A percentile compares a stretch with the other conserved stretches of the same genome.
Evolutionary conservation across 495 filamentous ascomycete species (phyloP).

Genomic region (Trichocladium uniseriatum): DNA sequence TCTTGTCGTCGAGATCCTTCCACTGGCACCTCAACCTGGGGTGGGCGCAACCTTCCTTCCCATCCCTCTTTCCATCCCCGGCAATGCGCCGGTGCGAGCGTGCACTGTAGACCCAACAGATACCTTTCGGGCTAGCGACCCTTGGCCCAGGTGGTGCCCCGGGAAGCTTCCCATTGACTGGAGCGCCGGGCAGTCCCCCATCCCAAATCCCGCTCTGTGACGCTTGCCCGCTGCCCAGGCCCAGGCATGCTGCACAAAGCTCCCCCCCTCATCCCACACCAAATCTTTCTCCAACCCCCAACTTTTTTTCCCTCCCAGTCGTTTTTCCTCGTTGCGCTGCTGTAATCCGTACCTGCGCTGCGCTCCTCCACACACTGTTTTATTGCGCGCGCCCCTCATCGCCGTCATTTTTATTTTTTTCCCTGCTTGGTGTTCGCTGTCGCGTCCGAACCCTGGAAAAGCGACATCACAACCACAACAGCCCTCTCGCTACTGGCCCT

Average conservation of each 20-base stretch:
- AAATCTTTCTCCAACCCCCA: constrained; percentile 28
- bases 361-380: constrained; percentile 21
- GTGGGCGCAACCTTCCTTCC: not conserved
- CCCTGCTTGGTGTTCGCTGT: constrained; percentile 5
- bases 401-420: constrained; percentile 25
- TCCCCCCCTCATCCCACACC: constrained; percentile 20
- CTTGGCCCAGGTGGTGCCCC: not conserved
- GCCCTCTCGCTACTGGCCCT: not conserved
- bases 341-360: constrained; percentile 22
- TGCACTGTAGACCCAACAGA: not conserved
- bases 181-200: constrained; percentile 3
- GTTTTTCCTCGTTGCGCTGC: constrained; percentile 16
- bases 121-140: too few relatives aligned
- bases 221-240: too few relatives aligned
- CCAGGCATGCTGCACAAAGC: constrained; percentile 13
- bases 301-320: constrained; percentile 22
- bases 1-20: too few relatives aligned
- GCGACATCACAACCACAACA: not conserved
- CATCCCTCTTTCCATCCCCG: not conserved
- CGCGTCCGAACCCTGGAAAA: constrained; percentile 14
- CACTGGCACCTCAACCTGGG: too few relatives aligned
- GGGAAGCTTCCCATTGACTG: constrained; percentile 21
- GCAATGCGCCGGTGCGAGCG: not conserved
- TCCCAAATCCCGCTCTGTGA: constrained; percentile 17
- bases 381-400: constrained; percentile 30